Base-by-base conservation (phyloP, 75 land plant species). In the Cryptomeria japonica region DNA sequence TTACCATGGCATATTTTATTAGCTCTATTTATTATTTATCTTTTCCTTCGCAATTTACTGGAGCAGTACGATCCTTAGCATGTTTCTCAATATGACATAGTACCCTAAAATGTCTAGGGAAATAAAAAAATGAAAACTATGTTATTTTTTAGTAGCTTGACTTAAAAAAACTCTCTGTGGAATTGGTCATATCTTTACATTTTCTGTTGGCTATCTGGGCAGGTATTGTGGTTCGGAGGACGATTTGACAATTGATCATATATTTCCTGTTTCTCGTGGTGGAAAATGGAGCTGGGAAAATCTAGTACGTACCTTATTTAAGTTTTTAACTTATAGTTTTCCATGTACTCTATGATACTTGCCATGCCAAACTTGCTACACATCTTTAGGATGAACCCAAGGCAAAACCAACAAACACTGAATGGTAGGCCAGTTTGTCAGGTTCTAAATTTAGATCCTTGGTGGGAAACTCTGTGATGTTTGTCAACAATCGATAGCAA, bases 231-330 rank as follows among this genome's bases (percentile, higher is more conserved):
- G 88, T 92, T 90, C 95, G 15, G 83, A 86, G 53, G 92, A 94
- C 28, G 91, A 95, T 87, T 92, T 98, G 91, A 98, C 99, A 14
- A 91, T 98, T 85, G 99, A 98, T 86, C 99, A 98, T 93, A 95
- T 98, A 85, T n/a, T 94, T 49, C 99, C 99, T 77, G 87, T 89
- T 42, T 93, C 99, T 86, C 92, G 94, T 39, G 99, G 99, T 32
- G 99, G 99, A 61, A 90, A 93, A 87, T 94, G 99, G 99, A 95
- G 82, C 88, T 98, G 99, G 99, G 96, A 97, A 79, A 98, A 98
- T 89, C 93, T 98, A 93, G 99, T 98, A 91, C 88, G 93, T 84
- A n/a, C n/a, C 18, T 34, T 34, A 51, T 46, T 84, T 32, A 15
- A 25, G 47, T 42, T 42, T 44, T 19, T 19, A 79, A 25, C 1